These are phyloP conservation scores for Zasmidium cellare DNA, from an alignment of 2,329 filamentous ascomycete species.

Conservation along the genomic window DNA sequence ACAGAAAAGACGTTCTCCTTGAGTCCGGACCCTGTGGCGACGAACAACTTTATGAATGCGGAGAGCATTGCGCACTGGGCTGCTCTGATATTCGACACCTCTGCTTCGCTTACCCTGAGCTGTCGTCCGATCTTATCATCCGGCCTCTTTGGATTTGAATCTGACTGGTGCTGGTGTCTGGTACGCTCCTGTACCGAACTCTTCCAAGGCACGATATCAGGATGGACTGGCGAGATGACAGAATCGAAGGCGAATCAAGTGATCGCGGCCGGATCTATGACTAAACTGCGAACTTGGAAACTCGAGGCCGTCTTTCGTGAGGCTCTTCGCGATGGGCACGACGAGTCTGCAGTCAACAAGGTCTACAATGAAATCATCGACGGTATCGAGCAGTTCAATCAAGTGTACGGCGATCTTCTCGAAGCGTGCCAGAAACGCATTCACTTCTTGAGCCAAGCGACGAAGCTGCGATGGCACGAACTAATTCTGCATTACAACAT, in stretches of 20 bases:
- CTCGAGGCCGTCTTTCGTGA: slow-evolving; percentile 13
- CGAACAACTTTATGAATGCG: slow-evolving; percentile 13
- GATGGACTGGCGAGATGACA: slow-evolving; percentile 9
- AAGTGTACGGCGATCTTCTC: slow-evolving; percentile 6
- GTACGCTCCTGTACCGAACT: slow-evolving; percentile 13
- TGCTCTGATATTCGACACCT: slow-evolving; percentile 13
- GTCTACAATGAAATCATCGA: slow-evolving; percentile 6
- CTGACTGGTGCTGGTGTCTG: slow-evolving; percentile 13
- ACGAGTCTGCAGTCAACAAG: slow-evolving; percentile 7
- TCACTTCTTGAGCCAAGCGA: slow-evolving; percentile 9
- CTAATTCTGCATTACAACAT: slow-evolving; percentile 11
- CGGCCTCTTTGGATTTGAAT: slow-evolving; percentile 9
- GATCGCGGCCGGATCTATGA: slow-evolving; percentile 9
- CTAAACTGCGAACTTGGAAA: slow-evolving; percentile 13
- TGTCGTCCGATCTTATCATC: slow-evolving; percentile 12
- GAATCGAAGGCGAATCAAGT: slow-evolving; percentile 12
- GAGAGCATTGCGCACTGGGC: slow-evolving; percentile 17
- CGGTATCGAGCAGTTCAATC: slow-evolving; percentile 9
- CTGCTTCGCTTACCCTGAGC: slow-evolving; percentile 11
- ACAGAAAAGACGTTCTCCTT: slow-evolving; percentile 7
- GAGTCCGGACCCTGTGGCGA: slow-evolving; percentile 7
- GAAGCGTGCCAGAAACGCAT: slow-evolving; percentile 11
- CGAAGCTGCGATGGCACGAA: slow-evolving; percentile 10
- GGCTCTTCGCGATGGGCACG: slow-evolving; percentile 13
- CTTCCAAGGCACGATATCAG: slow-evolving; percentile 7